phyloP scores from a whole-genome alignment of 176 grass and related monocot genomes.

The Ampelocalamus luodianensis region DNA sequence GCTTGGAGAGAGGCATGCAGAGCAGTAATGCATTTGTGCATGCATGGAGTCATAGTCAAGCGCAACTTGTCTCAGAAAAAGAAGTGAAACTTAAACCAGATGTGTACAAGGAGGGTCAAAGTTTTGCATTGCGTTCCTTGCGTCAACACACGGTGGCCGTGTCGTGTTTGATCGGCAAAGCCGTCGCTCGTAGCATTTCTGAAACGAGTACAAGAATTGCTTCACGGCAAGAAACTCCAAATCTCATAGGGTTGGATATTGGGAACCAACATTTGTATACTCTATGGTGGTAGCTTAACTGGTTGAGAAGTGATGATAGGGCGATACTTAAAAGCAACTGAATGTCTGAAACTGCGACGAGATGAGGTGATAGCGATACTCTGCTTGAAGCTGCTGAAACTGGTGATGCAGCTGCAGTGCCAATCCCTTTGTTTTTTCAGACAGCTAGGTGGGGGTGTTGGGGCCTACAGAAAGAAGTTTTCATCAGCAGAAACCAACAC shows the following conservation, averaged over 20 bases:
- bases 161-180: slow-evolving; percentile 40
- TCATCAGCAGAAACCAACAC: slow-evolving; percentile 30
- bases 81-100: background rate
- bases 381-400: background rate
- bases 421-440: background rate
- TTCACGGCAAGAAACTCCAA: slow-evolving; percentile 21
- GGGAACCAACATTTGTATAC: background rate
- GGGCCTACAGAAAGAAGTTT: background rate
- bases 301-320: background rate
- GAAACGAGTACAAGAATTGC: background rate
- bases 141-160: slow-evolving; percentile 18
- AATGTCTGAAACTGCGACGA: background rate
- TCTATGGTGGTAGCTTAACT: background rate
- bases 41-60: background rate
- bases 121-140: background rate
- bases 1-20: background rate
- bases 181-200: background rate
- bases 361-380: background rate
- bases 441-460: background rate
- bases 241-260: background rate
- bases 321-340: background rate
- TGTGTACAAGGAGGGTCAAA: background rate
- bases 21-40: background rate
- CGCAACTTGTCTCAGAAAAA: background rate
- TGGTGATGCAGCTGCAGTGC: background rate